Evolutionary conservation across 768 basidiomycete genomes (phyloP), one percentile per base, ranked within the genome.

Genomic region (Xanthoconium stramineum): DNA sequence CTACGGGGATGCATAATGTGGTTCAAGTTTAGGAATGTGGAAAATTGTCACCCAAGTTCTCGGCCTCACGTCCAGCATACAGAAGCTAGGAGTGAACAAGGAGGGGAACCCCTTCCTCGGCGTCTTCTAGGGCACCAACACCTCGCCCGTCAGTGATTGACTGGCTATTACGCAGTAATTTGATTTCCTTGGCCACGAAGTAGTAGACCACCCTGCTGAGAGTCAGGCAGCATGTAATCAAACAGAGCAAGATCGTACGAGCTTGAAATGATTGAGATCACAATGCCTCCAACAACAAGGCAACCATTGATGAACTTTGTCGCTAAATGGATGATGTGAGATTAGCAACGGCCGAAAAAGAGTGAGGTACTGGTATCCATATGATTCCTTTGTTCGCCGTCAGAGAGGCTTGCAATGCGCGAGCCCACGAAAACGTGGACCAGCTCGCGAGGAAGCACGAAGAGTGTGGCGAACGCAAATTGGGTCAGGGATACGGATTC

Each of bases 401-500:
- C 91, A 11, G 91, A 86, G 15, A 94, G 74, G 12, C 76, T 76
- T 39, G 88, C 88, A 42, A 92, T 81, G 29, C 83, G 82, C 2
- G 86, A 86, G 3, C 91, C 92, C 49, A 93, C 83, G 71, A 92
- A 91, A 14, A 86, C 83, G 56, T 88, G 82, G 29, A 94, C 75
- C 33, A 86, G 69, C 6, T 88, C 73, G 66, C 86, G 92, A 24
- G 92, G 91, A 43, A 84, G 81, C 10, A 84, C 75, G 65, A 83
- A 84, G 44, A 80, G 70, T 6, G 90, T 94, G 7, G 92, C 92
- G 9, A 84, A 65, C 46, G 83, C 72, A 65, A 94, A 94, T 72
- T 93, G 90, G 76, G 80, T 83, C 4, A 94, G 65, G 5, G 83
- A 74, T 14, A 94, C 90, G 6, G 87, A 74, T 67, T 84, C 79